phyloP scores from a whole-genome alignment of 148 eudicot genomes.

The Hydrangea macrophylla region DNA sequence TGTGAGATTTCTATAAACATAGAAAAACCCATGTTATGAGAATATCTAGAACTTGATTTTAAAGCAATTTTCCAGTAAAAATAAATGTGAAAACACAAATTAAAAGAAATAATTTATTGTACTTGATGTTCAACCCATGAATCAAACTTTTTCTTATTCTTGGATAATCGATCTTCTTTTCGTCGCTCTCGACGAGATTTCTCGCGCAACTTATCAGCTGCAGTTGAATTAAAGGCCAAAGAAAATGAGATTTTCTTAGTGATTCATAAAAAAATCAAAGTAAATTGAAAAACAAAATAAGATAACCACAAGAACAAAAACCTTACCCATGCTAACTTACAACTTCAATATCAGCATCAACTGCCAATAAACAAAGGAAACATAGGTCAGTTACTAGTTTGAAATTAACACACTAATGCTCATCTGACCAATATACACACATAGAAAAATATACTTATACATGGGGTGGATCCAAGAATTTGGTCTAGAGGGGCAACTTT shows the following conservation, averaged over 20 bases:
- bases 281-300: not conserved
- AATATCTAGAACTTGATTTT: not conserved
- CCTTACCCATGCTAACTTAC: conserved; percentile 17
- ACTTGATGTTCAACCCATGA: conserved; percentile 60
- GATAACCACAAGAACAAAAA: not conserved
- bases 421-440: no score
- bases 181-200: conserved; percentile 55
- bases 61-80: not conserved
- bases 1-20: conserved; percentile 29
- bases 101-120: not conserved
- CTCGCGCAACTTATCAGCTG: not conserved
- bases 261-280: not conserved
- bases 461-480: no score
- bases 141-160: conserved; percentile 60
- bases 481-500: no score
- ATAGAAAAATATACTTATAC: no score
- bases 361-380: conserved; percentile 11
- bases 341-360: conserved; percentile 3
- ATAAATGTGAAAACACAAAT: not conserved
- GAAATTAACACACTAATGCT: not conserved
- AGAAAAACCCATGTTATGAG: not conserved
- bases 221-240: conserved; percentile 5
- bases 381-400: not conserved
- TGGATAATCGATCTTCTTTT: conserved; percentile 54
- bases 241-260: conserved; percentile 10